Evolutionary conservation across 371 early-diverging fungal genomes (phyloP).

Genomic region (Mortierella sp.): DNA sequence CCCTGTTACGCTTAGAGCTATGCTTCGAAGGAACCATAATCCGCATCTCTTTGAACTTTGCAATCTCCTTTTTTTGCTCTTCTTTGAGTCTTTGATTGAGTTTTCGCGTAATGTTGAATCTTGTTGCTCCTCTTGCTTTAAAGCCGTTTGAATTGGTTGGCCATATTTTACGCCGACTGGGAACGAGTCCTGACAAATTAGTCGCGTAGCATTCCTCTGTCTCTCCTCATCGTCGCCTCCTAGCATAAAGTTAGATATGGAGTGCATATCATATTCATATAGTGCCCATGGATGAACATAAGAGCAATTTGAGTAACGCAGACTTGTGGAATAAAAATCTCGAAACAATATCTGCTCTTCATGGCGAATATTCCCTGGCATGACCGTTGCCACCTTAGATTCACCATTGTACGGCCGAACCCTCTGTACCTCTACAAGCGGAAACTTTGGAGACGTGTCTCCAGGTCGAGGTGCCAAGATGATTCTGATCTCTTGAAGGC

Average conservation of each 20-base stretch:
- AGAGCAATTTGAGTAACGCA: constrained; percentile 41
- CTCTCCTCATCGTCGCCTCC: constrained; percentile 25
- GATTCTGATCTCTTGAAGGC: constrained; percentile 50
- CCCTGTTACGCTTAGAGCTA: constrained; percentile 14
- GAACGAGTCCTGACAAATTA: constrained; percentile 37
- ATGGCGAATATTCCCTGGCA: constrained; percentile 27
- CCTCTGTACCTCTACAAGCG: constrained; percentile 22
- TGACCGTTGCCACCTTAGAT: constrained; percentile 19
- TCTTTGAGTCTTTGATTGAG: constrained; percentile 1
- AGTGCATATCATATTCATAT: constrained; percentile 42
- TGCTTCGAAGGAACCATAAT: constrained; percentile 46
- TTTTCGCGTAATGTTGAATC: neutral
- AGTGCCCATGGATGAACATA: constrained; percentile 49
- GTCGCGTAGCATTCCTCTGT: constrained; percentile 24
- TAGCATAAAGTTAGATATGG: neutral
- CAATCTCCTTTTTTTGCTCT: constrained; percentile 34
- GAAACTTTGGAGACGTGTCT: neutral
- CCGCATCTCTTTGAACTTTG: constrained; percentile 38
- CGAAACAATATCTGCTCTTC: constrained; percentile 20
- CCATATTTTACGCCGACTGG: constrained; percentile 37
- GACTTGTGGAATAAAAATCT: constrained; percentile 33
- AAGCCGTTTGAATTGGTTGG: neutral
- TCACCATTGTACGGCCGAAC: constrained; percentile 32
- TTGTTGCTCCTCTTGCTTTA: neutral
- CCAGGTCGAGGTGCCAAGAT: constrained; percentile 28